Evolutionary conservation across 116 monocot genomes (phyloP).

Genomic region (Cymodocea nodosa): DNA sequence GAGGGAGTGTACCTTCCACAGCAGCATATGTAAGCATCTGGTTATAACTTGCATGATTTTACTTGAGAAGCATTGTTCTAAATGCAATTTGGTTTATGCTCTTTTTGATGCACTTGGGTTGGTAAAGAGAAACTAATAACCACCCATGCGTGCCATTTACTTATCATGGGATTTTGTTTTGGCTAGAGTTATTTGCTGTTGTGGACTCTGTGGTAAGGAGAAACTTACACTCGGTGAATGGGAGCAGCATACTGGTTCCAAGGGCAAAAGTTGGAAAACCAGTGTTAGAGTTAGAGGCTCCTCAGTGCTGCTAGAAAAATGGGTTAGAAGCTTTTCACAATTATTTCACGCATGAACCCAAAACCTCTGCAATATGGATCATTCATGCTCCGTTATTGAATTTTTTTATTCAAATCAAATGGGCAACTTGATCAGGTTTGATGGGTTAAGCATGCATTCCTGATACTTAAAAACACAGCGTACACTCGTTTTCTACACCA

Average conservation of each 20-base stretch:
- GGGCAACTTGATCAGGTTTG: too few species aligned
- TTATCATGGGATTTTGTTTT: too few species aligned
- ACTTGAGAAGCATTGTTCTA: neutral
- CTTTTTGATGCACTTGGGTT: neutral
- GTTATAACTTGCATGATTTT: neutral
- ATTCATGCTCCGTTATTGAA: too few species aligned
- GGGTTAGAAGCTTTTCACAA: slow-evolving; percentile 32
- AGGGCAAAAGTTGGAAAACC: slow-evolving; percentile 73
- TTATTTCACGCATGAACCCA: too few species aligned
- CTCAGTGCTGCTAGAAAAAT: slow-evolving; percentile 49
- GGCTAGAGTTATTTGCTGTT: slow-evolving; percentile 57
- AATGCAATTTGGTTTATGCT: neutral
- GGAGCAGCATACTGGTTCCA: slow-evolving; percentile 90
- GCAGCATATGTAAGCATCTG: slow-evolving; percentile 55
- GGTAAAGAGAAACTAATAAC: too few species aligned
- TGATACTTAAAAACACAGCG: too few species aligned
- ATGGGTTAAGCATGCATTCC: too few species aligned
- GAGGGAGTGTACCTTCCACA: slow-evolving; percentile 67
- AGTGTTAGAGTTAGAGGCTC: slow-evolving; percentile 64
- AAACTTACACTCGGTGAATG: slow-evolving; percentile 55
- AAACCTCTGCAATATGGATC: too few species aligned
- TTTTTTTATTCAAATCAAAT: too few species aligned
- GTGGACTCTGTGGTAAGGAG: slow-evolving; percentile 56
- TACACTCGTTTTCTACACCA: too few species aligned
- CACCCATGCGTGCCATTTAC: too few species aligned